phyloP scores from a whole-genome alignment of 768 basidiomycete genomes.

The Psilocybe cyanescens region DNA sequence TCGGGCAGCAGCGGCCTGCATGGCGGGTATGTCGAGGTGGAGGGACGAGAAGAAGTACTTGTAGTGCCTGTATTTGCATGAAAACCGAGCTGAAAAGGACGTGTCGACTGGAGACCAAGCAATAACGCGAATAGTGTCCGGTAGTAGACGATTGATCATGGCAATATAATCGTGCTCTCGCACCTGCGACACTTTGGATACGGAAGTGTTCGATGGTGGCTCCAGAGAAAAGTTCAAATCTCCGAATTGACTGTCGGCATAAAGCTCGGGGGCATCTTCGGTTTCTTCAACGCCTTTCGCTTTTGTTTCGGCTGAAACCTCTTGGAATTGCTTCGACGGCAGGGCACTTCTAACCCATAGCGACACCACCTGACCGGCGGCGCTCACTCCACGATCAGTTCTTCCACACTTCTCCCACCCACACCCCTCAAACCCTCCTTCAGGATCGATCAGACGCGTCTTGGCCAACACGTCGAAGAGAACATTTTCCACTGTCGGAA shows the following conservation, averaged over 20 bases:
- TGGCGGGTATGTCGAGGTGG: constrained; percentile 68
- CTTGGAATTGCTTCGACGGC: constrained; percentile 23
- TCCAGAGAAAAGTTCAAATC: constrained; percentile 33
- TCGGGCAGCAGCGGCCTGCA: constrained; percentile 73
- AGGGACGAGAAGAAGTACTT: constrained; percentile 91
- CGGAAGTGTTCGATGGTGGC: constrained; percentile 18
- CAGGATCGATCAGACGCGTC: constrained; percentile 75
- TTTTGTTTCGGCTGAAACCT: constrained; percentile 14
- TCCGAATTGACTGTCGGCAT: constrained; percentile 42
- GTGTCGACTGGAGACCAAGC: constrained; percentile 91
- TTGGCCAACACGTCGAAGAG: constrained; percentile 81
- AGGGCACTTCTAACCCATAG: constrained; percentile 86
- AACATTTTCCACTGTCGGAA: constrained; percentile 91
- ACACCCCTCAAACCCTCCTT: constrained; percentile 80
- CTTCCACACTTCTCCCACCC: constrained; percentile 92
- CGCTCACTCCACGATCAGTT: constrained; percentile 95
- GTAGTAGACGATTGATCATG: constrained; percentile 86
- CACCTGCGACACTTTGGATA: constrained; percentile 17
- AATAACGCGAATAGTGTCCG: constrained; percentile 85
- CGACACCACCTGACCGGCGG: constrained; percentile 90
- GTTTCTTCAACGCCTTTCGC: constrained; percentile 1
- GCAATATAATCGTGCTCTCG: constrained; percentile 75
- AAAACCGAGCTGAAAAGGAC: constrained; percentile 86
- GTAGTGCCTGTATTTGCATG: constrained; percentile 89
- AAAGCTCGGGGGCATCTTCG: constrained; percentile 16